These are phyloP conservation scores for Leishmania amazonensis DNA, from an alignment of 208 protist genomes.

Conservation along the genomic window DNA sequence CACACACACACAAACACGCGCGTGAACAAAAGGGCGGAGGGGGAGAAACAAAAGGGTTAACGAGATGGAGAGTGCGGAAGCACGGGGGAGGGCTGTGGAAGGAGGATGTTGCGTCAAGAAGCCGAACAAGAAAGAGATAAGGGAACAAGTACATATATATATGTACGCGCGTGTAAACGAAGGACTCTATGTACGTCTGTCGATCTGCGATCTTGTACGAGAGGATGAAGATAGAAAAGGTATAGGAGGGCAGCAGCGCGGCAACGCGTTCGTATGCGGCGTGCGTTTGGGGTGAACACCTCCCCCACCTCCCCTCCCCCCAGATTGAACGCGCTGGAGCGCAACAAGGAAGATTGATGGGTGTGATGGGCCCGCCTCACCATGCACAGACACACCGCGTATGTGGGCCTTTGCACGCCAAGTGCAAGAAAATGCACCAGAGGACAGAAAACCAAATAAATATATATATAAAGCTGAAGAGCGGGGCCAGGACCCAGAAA, in stretches of 20 bases:
- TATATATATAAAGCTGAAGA: neutral
- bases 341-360: neutral
- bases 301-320: neutral
- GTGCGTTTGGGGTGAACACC: neutral
- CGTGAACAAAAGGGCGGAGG: neutral
- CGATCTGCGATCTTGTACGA: neutral
- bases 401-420: neutral
- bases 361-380: neutral
- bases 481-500: neutral
- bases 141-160: neutral
- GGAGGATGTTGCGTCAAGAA: neutral
- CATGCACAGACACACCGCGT: neutral
- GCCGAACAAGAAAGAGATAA: neutral
- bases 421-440: neutral
- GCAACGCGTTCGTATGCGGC: neutral
- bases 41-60: neutral
- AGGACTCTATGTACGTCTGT: neutral
- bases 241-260: neutral
- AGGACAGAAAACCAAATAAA: neutral
- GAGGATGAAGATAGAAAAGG: neutral
- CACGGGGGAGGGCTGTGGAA: neutral
- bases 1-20: neutral
- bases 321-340: neutral
- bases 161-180: constrained; percentile 4
- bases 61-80: neutral